Conservation (phyloP, 1,139 yeast genomes). For the Pichia sp. region DNA sequence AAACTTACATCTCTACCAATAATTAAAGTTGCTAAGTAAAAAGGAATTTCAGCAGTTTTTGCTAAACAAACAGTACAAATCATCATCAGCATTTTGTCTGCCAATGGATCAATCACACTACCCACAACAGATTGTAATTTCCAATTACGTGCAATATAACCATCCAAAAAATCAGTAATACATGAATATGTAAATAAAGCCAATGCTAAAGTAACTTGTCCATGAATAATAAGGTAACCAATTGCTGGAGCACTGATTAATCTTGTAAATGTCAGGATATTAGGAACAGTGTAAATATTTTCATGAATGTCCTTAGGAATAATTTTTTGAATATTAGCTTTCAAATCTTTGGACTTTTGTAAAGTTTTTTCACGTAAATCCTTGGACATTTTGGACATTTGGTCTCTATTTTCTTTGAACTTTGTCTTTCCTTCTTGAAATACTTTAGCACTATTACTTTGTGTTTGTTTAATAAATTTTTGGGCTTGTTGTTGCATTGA, state of each 20-base stretch:
- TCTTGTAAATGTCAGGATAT: conserved; percentile 73
- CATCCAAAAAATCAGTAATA: conserved; percentile 86
- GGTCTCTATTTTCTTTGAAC: conserved; percentile 6
- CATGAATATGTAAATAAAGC: conserved; percentile 78
- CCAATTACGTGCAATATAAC: conserved; percentile 77
- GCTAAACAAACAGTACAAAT: conserved; percentile 76
- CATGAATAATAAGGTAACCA: conserved; percentile 67
- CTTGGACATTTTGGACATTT: conserved; percentile 12
- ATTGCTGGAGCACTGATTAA: conserved; percentile 74
- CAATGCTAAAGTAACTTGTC: conserved; percentile 58
- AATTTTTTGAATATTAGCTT: conserved; percentile 27
- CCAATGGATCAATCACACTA: conserved; percentile 89
- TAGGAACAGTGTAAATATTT: conserved; percentile 76
- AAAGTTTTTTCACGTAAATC: conserved; percentile 20
- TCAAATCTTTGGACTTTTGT: conserved; percentile 20
- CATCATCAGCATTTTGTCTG: conserved; percentile 88
- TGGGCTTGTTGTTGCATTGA: conserved; percentile 5
- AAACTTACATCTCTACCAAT: conserved; percentile 80
- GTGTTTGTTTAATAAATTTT: conserved; percentile 8
- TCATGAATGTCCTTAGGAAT: conserved; percentile 41
- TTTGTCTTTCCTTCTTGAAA: conserved; percentile 3
- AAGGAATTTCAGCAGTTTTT: conserved; percentile 59
- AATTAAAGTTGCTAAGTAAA: conserved; percentile 63
- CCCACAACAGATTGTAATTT: conserved; percentile 80
- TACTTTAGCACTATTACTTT: conserved; percentile 3